Conservation (phyloP, 305 asterid genomes). For the Coffea humblotiana region DNA sequence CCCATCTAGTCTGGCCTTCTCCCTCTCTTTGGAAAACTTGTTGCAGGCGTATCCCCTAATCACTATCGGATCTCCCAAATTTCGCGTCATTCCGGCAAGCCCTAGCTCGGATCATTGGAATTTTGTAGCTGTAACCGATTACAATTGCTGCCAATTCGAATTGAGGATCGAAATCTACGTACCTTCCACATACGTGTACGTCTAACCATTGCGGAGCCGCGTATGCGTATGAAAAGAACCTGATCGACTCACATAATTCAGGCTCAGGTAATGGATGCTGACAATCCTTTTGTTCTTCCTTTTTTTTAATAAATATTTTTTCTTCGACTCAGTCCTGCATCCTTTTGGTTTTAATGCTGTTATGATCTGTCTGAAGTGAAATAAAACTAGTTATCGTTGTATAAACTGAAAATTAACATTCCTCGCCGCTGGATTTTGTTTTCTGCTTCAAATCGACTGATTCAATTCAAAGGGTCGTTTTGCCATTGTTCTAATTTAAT, state of each 20-base stretch:
- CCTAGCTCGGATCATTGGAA: not conserved
- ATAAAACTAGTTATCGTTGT: not conserved
- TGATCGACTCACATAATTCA: not conserved
- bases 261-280: not conserved
- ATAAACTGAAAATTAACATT: not conserved
- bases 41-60: not conserved
- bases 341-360: not conserved
- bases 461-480: not conserved
- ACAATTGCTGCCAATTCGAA: not conserved
- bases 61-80: not conserved
- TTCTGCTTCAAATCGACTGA: not conserved
- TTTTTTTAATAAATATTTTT: not conserved
- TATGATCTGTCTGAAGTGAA: not conserved
- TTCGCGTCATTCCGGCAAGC: not conserved
- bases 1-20: not conserved
- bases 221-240: slow-evolving; percentile 19
- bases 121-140: slow-evolving; percentile 1
- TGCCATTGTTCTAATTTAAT: not conserved
- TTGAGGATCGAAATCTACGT: not conserved
- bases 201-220: slow-evolving; percentile 3
- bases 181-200: not conserved
- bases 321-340: not conserved
- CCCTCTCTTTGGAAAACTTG: not conserved
- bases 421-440: not conserved
- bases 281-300: not conserved